Evolutionary conservation across 768 basidiomycete species (phyloP), one percentile per base, ranked within the genome.

Genomic region (Tricholoma saponaceum): DNA sequence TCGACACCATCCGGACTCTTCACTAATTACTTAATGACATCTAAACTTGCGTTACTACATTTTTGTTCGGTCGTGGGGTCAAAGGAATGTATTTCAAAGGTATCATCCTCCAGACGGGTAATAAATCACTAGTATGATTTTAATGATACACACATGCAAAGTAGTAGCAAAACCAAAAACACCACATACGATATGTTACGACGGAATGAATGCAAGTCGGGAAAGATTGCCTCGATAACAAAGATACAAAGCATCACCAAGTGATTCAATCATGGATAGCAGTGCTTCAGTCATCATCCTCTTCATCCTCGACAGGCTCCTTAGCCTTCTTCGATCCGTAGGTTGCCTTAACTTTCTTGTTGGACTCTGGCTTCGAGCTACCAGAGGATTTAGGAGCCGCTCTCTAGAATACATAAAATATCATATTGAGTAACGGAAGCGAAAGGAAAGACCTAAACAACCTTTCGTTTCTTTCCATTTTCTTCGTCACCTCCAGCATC

Each of bases 381-480:
- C 75, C 61, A 10, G 70, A 58, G 10, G 74, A 57, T 58, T 76
- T 80, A 43, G 78, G 69, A 20, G 69, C 69, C 4, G 79, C 72
- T 56, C 76, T 76, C 79, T 82, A 59, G 46, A 16, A 47, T 14
- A 22, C 25, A 33, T 25, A 46, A 30, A 33, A 25, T 50, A 20
- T 44, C 46, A 28, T 14, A 53, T 26, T 46, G n/a, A 51, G 28
- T 54, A 37, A 18, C 43, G 30, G 67, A 56, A 56, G 9, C 30
- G 44, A 3, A 50, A 35, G 25, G 18, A 44, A 37, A 49, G 12
- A 3, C 44, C 12, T 0, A 8, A 16, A 20, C 39, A 63, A 85
- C 88, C 84, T 90, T 88, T 73, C 87, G 85, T 73, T 91, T 92
- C 76, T 85, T 89, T 64, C 71, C 73, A 55, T 66, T 67, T 68